Evolutionary conservation across 176 grass and related monocot species (phyloP), one percentile per base, ranked within the genome.

Genomic region (Cenchrus purpureus): DNA sequence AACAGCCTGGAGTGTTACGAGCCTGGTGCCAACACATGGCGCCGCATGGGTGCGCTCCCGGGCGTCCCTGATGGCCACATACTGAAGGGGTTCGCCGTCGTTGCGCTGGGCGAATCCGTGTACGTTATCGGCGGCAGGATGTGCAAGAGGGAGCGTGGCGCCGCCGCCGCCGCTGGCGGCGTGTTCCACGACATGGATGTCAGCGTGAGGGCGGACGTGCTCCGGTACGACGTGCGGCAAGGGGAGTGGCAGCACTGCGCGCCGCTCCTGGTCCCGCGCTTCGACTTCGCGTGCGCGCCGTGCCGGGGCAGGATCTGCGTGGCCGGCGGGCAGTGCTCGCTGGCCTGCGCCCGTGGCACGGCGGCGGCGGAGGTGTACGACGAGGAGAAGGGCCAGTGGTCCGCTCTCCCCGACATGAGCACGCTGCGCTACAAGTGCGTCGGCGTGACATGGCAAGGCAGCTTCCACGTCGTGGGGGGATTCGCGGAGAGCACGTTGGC

Each of bases 381-480:
- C 67, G 72, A 61, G 4, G 76, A 76, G 71, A 71, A 56, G 15
- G 81, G 72, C 67, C 55, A 51, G 77, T 94, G 92, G 92, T 58
- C 60, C 45, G 81, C 73, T 0, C 89, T 94, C 20, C 92, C 89
- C 0, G 86, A 83, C 64, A 94, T 91, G 92, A 91, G 71, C 80
- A 89, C 92, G 45, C 53, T 79, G 77, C 82, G 92, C 57, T 87
- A 94, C 87, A 91, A 79, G 87, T 91, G 92, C 92, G 92, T 85
- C 1, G 89, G 87, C 53, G 89, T 94, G 65, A 89, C 89, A 5
- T 91, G 92, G 92, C 51, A 87, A 10, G 87, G 92, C 56, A 64
- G 92, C 77, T 94, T 94, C 84, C 89, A 91, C 84, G 92, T 94
- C 52, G 87, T 94, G 3, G 92, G 92, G 0, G 89, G 92, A 0